These are phyloP conservation scores for Entonaema liquescens DNA, from an alignment of 495 filamentous ascomycete species.

Conservation along the genomic window DNA sequence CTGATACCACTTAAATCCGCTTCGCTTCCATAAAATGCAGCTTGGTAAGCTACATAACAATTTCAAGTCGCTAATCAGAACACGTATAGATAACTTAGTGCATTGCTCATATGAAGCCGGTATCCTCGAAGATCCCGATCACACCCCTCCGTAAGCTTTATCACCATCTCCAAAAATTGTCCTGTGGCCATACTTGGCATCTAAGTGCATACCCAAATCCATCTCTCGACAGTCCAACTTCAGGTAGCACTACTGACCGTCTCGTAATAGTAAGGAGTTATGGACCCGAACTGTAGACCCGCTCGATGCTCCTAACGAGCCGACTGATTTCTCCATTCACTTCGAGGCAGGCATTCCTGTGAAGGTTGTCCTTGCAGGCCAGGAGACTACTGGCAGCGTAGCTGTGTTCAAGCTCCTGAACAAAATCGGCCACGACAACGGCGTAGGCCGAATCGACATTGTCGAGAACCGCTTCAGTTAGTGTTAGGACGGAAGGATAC, in stretches of 20 bases:
- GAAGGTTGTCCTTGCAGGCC: conserved; percentile 60
- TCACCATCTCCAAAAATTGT: conserved; percentile 42
- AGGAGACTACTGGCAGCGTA: conserved; percentile 76
- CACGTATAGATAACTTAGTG: conserved; percentile 82
- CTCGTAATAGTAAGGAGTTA: conserved; percentile 65
- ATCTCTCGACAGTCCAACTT: not conserved
- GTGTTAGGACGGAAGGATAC: not conserved
- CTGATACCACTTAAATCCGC: too few species aligned
- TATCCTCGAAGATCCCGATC: conserved; percentile 46
- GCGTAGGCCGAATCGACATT: conserved; percentile 90
- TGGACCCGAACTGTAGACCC: conserved; percentile 87
- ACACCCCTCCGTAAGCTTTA: conserved; percentile 8
- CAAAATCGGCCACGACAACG: conserved; percentile 76
- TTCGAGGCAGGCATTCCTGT: conserved; percentile 91
- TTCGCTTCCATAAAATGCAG: not conserved
- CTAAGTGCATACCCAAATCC: not conserved
- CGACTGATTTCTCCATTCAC: conserved; percentile 77
- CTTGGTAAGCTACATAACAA: not conserved
- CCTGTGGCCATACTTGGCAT: not conserved
- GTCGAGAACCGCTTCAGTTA: conserved; percentile 51
- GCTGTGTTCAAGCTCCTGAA: conserved; percentile 85
- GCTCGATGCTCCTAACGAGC: conserved; percentile 75
- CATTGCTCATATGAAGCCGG: conserved; percentile 94
- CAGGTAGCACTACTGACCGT: not conserved
- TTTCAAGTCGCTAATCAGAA: not conserved